Conservation (phyloP, 495 filamentous ascomycete species). For the Trichoderma gamsii region DNA sequence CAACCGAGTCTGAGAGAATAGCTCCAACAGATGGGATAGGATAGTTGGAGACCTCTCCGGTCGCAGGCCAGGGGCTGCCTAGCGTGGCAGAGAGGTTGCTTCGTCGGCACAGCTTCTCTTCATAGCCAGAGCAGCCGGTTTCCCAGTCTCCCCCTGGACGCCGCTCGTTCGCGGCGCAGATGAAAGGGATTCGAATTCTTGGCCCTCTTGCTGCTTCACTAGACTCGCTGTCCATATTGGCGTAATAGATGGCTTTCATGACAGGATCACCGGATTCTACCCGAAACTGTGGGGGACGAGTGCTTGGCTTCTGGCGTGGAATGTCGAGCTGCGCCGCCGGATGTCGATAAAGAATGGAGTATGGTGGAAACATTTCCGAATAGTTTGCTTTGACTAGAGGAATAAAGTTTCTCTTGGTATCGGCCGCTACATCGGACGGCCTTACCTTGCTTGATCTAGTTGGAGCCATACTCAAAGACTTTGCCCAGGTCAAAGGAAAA, state of each 20-base stretch:
- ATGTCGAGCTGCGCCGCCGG: slow-evolving; percentile 37
- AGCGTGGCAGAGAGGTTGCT: slow-evolving; percentile 64
- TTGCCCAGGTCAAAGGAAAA: not conserved
- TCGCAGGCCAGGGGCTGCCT: slow-evolving; percentile 44
- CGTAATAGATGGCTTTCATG: slow-evolving; percentile 40
- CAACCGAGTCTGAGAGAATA: slow-evolving; percentile 59
- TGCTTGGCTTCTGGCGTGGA: slow-evolving; percentile 24
- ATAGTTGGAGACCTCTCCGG: slow-evolving; percentile 47
- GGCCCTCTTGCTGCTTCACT: slow-evolving; percentile 21
- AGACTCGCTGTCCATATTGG: slow-evolving; percentile 49
- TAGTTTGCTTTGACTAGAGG: slow-evolving; percentile 51
- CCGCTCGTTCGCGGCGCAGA: slow-evolving; percentile 71
- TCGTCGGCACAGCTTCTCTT: slow-evolving; percentile 64
- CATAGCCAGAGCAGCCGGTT: slow-evolving; percentile 61
- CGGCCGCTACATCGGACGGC: slow-evolving; percentile 63
- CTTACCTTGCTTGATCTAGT: slow-evolving; percentile 48
- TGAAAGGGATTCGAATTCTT: slow-evolving; percentile 51
- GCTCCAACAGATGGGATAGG: slow-evolving; percentile 61
- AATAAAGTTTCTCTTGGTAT: slow-evolving; percentile 60
- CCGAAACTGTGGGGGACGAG: slow-evolving; percentile 36
- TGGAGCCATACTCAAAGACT: slow-evolving; percentile 46
- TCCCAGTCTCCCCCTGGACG: slow-evolving; percentile 73
- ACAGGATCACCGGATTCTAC: slow-evolving; percentile 60
- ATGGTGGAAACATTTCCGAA: slow-evolving; percentile 37
- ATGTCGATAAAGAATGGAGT: slow-evolving; percentile 44